phyloP scores from a whole-genome alignment of 805 yeast species.

The Metschnikowia corniflorae region DNA sequence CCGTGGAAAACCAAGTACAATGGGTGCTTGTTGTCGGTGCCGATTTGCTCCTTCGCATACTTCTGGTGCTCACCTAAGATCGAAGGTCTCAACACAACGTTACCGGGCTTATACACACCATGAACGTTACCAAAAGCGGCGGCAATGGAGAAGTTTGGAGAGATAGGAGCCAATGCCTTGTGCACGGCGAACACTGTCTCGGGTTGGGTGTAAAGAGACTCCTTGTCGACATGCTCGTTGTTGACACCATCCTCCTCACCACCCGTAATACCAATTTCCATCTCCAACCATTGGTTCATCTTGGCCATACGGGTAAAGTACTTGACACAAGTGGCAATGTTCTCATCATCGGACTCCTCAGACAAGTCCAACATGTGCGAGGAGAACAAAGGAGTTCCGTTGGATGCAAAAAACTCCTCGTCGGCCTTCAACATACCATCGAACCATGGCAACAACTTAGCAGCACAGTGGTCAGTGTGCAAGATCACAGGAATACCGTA shows the following conservation, averaged over 20 bases:
- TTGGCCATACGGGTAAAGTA: constrained; percentile 93
- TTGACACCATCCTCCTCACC: constrained; percentile 99
- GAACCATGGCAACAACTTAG: constrained; percentile 96
- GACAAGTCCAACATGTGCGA: constrained; percentile 98
- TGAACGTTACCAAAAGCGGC: constrained; percentile 99
- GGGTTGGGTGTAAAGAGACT: constrained; percentile 87
- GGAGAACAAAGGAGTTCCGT: constrained; percentile 95
- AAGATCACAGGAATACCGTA: constrained; percentile 96
- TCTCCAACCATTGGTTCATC: constrained; percentile 96
- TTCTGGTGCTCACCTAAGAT: constrained; percentile 94
- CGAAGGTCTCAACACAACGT: constrained; percentile 88
- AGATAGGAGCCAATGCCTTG: constrained; percentile 84
- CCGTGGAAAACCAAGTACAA: constrained; percentile 99
- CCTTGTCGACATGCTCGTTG: constrained; percentile 89
- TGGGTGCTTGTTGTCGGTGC: constrained; percentile 58
- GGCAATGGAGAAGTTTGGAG: constrained; percentile 98
- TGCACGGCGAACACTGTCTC: constrained; percentile 91
- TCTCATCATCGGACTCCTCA: constrained; percentile 94
- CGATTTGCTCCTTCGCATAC: constrained; percentile 70
- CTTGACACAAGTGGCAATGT: constrained; percentile 89
- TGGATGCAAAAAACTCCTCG: constrained; percentile 80
- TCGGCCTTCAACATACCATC: constrained; percentile 98
- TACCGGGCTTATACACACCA: constrained; percentile 99
- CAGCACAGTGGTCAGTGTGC: constrained; percentile 99
- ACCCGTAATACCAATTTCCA: constrained; percentile 99